These are phyloP conservation scores for Vachellia pachyceras DNA, from an alignment of 306 rosid genomes.

Conservation along the genomic window DNA sequence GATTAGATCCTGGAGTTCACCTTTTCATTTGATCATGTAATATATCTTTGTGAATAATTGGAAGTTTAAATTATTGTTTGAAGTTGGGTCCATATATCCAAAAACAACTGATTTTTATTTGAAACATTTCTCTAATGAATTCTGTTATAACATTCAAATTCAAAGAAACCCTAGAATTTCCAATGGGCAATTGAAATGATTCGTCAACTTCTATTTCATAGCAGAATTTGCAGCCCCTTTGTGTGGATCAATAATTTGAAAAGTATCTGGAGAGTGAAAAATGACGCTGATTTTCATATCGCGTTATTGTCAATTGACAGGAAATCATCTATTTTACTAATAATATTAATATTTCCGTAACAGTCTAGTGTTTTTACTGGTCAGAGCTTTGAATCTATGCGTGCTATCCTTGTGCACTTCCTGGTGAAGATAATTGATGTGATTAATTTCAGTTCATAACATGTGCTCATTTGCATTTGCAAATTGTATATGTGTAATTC, in stretches of 20 bases:
- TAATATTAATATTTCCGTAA: not conserved
- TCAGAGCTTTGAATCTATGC: not conserved
- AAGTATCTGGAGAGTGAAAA: not conserved
- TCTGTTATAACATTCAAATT: not conserved
- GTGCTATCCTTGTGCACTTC: not conserved
- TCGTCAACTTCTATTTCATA: not conserved
- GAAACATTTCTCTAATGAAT: not conserved
- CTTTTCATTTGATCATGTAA: not conserved
- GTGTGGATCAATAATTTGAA: not conserved
- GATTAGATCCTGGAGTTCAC: not conserved
- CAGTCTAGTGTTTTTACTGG: not conserved
- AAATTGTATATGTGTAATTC: no score
- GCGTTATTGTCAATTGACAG: not conserved
- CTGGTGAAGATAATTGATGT: not conserved
- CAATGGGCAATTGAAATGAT: not conserved
- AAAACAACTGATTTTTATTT: not conserved
- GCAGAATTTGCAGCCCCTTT: not conserved
- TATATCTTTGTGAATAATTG: not conserved
- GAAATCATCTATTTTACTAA: not conserved
- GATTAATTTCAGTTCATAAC: not conserved
- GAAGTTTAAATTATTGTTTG: not conserved
- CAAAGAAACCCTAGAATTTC: not conserved
- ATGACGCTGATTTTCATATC: not conserved
- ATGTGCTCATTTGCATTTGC: not conserved
- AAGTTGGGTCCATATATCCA: not conserved